Conservation (phyloP, 352 stramenopile genomes). For the Thalassiosira mediterranea region DNA sequence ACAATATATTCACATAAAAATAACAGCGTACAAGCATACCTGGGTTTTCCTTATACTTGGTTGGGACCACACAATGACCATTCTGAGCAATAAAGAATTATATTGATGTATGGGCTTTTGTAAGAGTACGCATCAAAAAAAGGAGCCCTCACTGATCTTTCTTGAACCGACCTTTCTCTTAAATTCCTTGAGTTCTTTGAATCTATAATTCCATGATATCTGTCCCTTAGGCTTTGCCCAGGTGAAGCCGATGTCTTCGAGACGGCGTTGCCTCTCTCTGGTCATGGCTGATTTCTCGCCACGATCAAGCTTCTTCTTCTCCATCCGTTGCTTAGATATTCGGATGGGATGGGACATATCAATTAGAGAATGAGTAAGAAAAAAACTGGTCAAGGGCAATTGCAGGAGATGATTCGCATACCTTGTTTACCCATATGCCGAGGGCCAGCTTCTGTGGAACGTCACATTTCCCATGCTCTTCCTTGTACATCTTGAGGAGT, state of each 20-base stretch:
- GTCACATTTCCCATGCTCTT: conserved; percentile 5
- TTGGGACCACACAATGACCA: conserved; percentile 14
- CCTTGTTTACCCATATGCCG: conserved; percentile 40
- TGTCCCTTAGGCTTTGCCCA: conserved; percentile 26
- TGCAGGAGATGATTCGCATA: conserved; percentile 1
- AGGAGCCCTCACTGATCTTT: background rate
- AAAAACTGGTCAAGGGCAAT: background rate
- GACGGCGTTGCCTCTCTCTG: background rate
- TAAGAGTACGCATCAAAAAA: background rate
- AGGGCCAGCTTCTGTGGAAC: conserved; percentile 26
- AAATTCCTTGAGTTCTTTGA: conserved; percentile 31
- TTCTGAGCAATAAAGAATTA: conserved; percentile 2
- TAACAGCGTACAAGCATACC: too few relatives aligned
- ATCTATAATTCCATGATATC: conserved; percentile 19
- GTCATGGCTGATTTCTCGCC: conserved; percentile 22
- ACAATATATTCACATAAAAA: too few relatives aligned
- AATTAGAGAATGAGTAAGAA: conserved; percentile 2
- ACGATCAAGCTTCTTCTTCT: conserved; percentile 25
- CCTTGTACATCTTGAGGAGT: conserved; percentile 26
- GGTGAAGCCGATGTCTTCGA: conserved; percentile 28
- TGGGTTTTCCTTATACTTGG: too few relatives aligned
- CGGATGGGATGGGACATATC: background rate
- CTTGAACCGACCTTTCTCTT: conserved; percentile 16
- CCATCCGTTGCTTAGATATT: conserved; percentile 28
- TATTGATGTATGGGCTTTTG: too few relatives aligned